These are phyloP conservation scores for Bisporella sp. DNA, from an alignment of 2,329 filamentous ascomycete genomes.

Conservation along the genomic window DNA sequence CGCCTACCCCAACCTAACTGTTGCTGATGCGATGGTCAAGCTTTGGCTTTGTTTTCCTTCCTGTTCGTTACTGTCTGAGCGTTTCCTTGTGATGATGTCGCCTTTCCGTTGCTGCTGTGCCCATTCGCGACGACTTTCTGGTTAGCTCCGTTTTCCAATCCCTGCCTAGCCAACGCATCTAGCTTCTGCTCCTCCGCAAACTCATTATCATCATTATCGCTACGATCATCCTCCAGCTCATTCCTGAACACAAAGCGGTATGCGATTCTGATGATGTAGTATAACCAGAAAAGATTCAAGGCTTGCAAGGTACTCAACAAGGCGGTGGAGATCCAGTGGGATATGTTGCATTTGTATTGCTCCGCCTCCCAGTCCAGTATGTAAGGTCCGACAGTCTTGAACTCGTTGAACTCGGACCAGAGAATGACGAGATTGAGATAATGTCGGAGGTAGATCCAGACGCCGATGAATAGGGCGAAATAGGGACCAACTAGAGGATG, in stretches of 20 bases:
- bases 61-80: neutral
- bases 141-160: neutral
- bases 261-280: slow-evolving; percentile 67
- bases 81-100: neutral
- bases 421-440: slow-evolving; percentile 74
- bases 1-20: neutral
- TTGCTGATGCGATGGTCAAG: neutral
- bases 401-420: slow-evolving; percentile 67
- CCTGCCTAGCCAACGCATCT: slow-evolving; percentile 2
- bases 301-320: slow-evolving; percentile 63
- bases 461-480: slow-evolving; percentile 72
- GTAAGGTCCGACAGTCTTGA: slow-evolving; percentile 66
- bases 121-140: neutral
- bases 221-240: slow-evolving; percentile 61
- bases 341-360: slow-evolving; percentile 70
- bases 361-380: slow-evolving; percentile 67
- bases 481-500: slow-evolving; percentile 70
- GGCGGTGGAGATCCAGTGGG: slow-evolving; percentile 59
- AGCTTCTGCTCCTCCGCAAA: slow-evolving; percentile 10
- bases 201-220: slow-evolving; percentile 53
- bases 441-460: slow-evolving; percentile 88
- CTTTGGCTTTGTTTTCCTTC: neutral
- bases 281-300: slow-evolving; percentile 76
- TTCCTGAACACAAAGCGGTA: slow-evolving; percentile 60
- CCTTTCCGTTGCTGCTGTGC: slow-evolving; percentile 5